Evolutionary conservation across 805 yeast species (phyloP), one percentile per base, ranked within the genome.

Genomic region (Candida nonsorbophila): DNA sequence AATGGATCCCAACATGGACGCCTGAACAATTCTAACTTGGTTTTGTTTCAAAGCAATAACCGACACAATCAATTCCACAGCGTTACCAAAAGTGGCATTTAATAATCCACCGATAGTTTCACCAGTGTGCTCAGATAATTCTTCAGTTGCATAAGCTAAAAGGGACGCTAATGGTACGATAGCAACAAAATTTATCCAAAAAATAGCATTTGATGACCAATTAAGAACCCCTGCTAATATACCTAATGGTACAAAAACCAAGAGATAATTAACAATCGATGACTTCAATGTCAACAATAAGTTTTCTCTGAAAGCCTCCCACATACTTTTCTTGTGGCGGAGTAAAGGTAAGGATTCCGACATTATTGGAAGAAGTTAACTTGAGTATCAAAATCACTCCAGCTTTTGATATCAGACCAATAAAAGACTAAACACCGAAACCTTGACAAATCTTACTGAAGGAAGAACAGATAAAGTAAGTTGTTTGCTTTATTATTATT

Each of bases 1-100:
- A 37, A 92, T 84, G 30, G 94, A 82, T 18, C 98, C 98, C 34
- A 92, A 72, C 97, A 92, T 90, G 13, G 95, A 84, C 2, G 97
- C 95, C 59, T 92, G 97, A 16, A 92, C 97, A 47, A 92, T 88
- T 40, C 95, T 72, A 29, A 92, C 77, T 58, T 92, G 97, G 42
- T 85, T 84, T 24, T 84, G 81, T 42, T 62, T 68, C 46, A 92
- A 67, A 1, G 98, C 98, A 43, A 92, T 86, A 16, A 92, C 67
- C 2, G 95, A 84, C 20, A 92, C 97, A 55, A 92, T 92, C 36
- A 92, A 76, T 62, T 92, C 98, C 14, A 92, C 96, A 2, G 97
- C 97, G 55, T 92, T 92, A 35, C 98, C 98, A 53, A 92, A 85
- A 7, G 97, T 88, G 3, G 98, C 98, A 59, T 92, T 92, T 47